phyloP scores from a whole-genome alignment of 1,284 basidiomycete species.

The Heterobasidion parviporum region DNA sequence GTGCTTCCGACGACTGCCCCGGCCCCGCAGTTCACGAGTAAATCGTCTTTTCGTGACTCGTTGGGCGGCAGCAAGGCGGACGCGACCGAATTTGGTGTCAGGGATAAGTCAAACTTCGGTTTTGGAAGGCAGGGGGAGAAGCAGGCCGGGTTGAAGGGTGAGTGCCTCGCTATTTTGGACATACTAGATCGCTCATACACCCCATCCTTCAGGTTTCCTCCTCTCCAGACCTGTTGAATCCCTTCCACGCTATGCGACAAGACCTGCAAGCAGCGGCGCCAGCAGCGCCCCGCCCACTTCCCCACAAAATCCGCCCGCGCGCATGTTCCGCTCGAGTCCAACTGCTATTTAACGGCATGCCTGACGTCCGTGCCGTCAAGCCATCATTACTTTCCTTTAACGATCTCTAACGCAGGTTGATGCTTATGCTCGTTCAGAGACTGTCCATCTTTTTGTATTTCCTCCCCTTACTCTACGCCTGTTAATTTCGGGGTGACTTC shows the following conservation, averaged over 20 bases:
- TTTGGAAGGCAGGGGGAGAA: constrained; percentile 76
- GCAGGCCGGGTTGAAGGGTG: constrained; percentile 34
- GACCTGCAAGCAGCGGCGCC: neutral
- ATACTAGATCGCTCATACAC: neutral
- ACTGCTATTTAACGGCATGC: constrained; percentile 6
- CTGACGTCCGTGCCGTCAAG: neutral
- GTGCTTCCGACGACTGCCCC: constrained; percentile 10
- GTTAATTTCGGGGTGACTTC: no score
- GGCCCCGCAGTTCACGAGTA: neutral
- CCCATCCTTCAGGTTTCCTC: constrained; percentile 8
- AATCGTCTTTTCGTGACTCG: constrained; percentile 8
- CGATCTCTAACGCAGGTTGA: neutral
- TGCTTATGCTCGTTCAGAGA: no score
- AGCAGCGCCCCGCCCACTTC: neutral
- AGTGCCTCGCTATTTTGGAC: neutral
- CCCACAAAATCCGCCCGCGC: neutral
- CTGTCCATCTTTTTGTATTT: no score
- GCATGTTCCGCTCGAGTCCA: constrained; percentile 7
- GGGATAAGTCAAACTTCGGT: constrained; percentile 38
- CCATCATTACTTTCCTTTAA: neutral
- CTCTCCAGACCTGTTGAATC: constrained; percentile 6
- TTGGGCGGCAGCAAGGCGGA: constrained; percentile 6
- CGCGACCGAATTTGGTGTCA: constrained; percentile 8
- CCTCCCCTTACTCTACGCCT: no score
- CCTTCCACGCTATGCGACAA: constrained; percentile 1